Evolutionary conservation across 2,329 filamentous ascomycete species (phyloP).

Genomic region (Xylariaceae sp.): DNA sequence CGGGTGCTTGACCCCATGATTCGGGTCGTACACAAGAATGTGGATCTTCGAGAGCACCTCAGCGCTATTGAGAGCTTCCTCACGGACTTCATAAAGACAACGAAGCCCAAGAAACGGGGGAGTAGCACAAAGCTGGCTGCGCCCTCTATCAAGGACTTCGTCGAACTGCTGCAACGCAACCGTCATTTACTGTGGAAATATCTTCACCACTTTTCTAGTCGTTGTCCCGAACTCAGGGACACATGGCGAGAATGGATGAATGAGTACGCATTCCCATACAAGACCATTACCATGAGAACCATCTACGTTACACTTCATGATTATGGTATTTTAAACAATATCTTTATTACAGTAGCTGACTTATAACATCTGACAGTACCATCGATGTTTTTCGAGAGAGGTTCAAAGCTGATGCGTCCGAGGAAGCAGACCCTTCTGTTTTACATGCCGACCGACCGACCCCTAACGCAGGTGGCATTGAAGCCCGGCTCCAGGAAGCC

Average conservation of each 20-base stretch:
- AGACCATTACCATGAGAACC: not conserved
- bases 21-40: constrained; percentile 61
- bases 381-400: constrained; percentile 49
- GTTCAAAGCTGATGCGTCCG: not conserved
- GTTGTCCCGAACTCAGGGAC: constrained; percentile 59
- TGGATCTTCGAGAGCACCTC: constrained; percentile 66
- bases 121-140: constrained; percentile 31
- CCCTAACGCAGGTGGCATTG: constrained; percentile 32
- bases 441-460: not conserved
- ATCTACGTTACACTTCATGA: not conserved
- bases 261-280: constrained; percentile 26
- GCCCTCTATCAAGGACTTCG: constrained; percentile 67
- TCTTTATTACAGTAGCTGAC: constrained; percentile 2
- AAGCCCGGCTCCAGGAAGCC: constrained; percentile 37
- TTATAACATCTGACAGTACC: constrained; percentile 28
- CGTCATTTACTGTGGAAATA: constrained; percentile 61
- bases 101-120: constrained; percentile 43
- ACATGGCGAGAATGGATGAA: constrained; percentile 59
- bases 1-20: constrained; percentile 71
- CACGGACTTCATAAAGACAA: constrained; percentile 61
- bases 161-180: constrained; percentile 60
- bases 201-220: constrained; percentile 62
- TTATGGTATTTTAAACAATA: not conserved
- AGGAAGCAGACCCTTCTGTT: not conserved
- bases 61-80: constrained; percentile 63